These are phyloP conservation scores for Noccaea caerulescens DNA, from an alignment of 345 rosid genomes.

Conservation along the genomic window DNA sequence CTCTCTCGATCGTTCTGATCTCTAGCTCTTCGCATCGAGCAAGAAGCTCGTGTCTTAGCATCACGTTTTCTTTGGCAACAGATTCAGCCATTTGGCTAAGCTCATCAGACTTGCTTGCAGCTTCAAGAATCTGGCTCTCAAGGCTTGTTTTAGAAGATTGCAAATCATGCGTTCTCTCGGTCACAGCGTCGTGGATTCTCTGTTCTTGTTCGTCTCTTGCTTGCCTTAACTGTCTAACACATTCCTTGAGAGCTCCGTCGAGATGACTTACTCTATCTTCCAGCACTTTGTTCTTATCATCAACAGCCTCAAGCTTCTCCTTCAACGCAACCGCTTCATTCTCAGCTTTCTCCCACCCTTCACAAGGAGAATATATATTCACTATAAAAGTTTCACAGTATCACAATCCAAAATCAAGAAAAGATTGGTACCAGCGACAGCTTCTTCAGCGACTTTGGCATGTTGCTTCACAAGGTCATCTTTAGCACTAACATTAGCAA, in stretches of 20 bases:
- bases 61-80: slow-evolving; percentile 62
- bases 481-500: slow-evolving; percentile 78
- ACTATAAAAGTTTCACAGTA: neutral
- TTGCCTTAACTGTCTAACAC: slow-evolving; percentile 89
- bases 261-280: slow-evolving; percentile 84
- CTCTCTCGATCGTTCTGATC: slow-evolving; percentile 76
- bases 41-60: slow-evolving; percentile 63
- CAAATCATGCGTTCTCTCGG: slow-evolving; percentile 55
- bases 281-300: slow-evolving; percentile 51
- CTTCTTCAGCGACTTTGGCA: slow-evolving; percentile 96
- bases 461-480: slow-evolving; percentile 92
- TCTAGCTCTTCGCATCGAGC: slow-evolving; percentile 74
- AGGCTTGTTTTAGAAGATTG: slow-evolving; percentile 57
- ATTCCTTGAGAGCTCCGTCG: slow-evolving; percentile 93
- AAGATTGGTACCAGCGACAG: slow-evolving; percentile 73
- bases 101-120: slow-evolving; percentile 44
- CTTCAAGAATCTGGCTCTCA: slow-evolving; percentile 57
- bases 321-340: slow-evolving; percentile 61
- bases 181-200: slow-evolving; percentile 60
- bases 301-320: slow-evolving; percentile 64
- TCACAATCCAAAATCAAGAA: neutral
- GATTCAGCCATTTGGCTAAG: slow-evolving; percentile 54
- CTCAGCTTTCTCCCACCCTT: slow-evolving; percentile 98
- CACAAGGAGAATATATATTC: slow-evolving; percentile 20
- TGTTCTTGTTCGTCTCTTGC: slow-evolving; percentile 82